A percentile compares a stretch with the other conserved stretches of the same genome.
phyloP scores from a whole-genome alignment of 2,329 filamentous ascomycete genomes.

The Aspergillus pseudoterreus region DNA sequence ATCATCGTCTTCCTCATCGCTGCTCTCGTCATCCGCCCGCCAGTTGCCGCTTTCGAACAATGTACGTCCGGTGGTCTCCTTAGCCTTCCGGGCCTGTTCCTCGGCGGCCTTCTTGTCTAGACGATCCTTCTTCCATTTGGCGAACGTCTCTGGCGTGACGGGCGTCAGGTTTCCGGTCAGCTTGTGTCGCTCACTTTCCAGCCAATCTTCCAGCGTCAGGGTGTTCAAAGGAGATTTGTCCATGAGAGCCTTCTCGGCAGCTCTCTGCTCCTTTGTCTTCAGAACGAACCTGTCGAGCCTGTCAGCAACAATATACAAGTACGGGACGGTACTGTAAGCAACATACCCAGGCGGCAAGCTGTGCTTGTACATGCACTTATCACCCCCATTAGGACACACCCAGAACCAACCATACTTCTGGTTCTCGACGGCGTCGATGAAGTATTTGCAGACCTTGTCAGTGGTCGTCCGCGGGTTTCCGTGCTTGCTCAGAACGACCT shows the following conservation, averaged over 20 bases:
- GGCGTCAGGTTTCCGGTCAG: conserved; percentile 87
- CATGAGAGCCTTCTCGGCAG: conserved; percentile 89
- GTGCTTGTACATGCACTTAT: conserved; percentile 99
- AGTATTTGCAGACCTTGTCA: conserved; percentile 99
- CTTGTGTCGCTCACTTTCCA: conserved; percentile 95
- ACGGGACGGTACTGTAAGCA: not conserved
- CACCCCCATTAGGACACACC: conserved; percentile 91
- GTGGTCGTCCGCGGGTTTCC: conserved; percentile 93
- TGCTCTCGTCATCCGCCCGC: conserved; percentile 63
- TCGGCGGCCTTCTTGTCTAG: conserved; percentile 95
- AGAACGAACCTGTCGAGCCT: conserved; percentile 69
- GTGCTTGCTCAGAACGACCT: conserved; percentile 91
- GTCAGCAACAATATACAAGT: conserved; percentile 3
- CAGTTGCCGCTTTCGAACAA: conserved; percentile 97
- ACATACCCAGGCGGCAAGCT: conserved; percentile 88
- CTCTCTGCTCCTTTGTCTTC: conserved; percentile 95
- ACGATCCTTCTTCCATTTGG: conserved; percentile 95
- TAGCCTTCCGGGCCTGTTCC: conserved; percentile 81
- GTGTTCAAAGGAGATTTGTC: conserved; percentile 95
- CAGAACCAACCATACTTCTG: conserved; percentile 99
- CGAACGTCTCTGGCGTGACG: conserved; percentile 87
- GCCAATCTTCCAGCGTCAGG: conserved; percentile 92
- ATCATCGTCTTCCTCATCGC: conserved; percentile 59
- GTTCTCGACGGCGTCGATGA: conserved; percentile 95
- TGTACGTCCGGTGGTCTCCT: conserved; percentile 91